phyloP scores from a whole-genome alignment of 371 early-diverging fungal species.

The Rhizopus microsporus region DNA sequence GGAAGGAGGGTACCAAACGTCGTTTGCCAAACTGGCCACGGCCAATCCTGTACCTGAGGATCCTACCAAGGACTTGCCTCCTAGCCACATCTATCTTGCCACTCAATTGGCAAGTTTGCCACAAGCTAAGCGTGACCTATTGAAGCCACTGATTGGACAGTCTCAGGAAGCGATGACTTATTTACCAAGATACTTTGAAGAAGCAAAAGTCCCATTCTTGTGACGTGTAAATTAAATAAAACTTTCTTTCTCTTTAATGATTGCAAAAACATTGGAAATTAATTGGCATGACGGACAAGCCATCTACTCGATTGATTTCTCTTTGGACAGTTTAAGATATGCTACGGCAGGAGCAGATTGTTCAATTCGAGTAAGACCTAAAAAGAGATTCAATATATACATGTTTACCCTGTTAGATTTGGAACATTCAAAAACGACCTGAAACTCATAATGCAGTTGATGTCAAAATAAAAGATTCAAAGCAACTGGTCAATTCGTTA shows the following conservation, averaged over 20 bases:
- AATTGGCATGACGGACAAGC: slow-evolving; percentile 94
- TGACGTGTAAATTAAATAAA: neutral
- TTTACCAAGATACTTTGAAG: slow-evolving; percentile 43
- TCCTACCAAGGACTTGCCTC: slow-evolving; percentile 41
- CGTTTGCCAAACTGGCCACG: slow-evolving; percentile 69
- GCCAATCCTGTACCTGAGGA: slow-evolving; percentile 47
- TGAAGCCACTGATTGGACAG: slow-evolving; percentile 22
- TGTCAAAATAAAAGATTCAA: slow-evolving; percentile 14
- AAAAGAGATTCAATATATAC: neutral
- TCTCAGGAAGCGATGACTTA: slow-evolving; percentile 30
- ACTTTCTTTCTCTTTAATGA: slow-evolving; percentile 8
- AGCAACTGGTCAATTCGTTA: slow-evolving; percentile 40
- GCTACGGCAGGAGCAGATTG: slow-evolving; percentile 94
- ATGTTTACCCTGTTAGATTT: slow-evolving; percentile 57
- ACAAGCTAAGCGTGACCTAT: slow-evolving; percentile 31
- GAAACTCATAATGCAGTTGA: slow-evolving; percentile 11
- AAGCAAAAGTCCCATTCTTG: slow-evolving; percentile 34
- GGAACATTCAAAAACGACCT: slow-evolving; percentile 52
- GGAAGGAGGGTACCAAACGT: slow-evolving; percentile 75
- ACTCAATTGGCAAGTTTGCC: slow-evolving; percentile 43
- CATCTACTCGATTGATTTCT: slow-evolving; percentile 91
- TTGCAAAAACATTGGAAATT: slow-evolving; percentile 74
- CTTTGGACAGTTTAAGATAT: slow-evolving; percentile 67
- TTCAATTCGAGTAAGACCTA: slow-evolving; percentile 74
- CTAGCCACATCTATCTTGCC: slow-evolving; percentile 38